Evolutionary conservation across 176 grass and related monocot genomes (phyloP).

Genomic region (Eragrostis nindensis): DNA sequence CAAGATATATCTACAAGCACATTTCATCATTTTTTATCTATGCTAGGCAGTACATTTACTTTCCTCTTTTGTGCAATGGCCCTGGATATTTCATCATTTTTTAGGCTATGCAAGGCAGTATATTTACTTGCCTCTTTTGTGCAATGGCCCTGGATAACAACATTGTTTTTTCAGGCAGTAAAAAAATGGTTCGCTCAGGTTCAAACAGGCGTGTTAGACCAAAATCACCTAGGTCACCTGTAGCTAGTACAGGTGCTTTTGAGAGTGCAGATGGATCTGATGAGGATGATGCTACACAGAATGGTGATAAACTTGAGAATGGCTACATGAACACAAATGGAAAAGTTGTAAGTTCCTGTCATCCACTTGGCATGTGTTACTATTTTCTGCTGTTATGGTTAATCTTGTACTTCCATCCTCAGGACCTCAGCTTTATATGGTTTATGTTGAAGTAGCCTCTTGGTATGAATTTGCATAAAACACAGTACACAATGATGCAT

Average conservation of each 20-base stretch:
- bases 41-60: conserved; percentile 21
- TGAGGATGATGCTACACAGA: conserved; percentile 50
- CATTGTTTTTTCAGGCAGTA: conserved; percentile 53
- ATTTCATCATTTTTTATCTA: conserved; percentile 24
- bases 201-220: conserved; percentile 64
- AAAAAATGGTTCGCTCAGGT: conserved; percentile 42
- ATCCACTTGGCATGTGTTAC: conserved; percentile 9
- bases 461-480: conserved; percentile 23
- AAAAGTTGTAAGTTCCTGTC: conserved; percentile 58
- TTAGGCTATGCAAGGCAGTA: conserved; percentile 32
- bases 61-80: neutral
- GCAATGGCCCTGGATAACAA: conserved; percentile 27
- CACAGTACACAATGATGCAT: neutral
- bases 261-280: conserved; percentile 69
- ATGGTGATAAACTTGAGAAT: conserved; percentile 66
- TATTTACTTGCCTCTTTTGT: neutral
- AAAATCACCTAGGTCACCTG: conserved; percentile 82
- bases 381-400: conserved; percentile 26
- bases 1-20: neutral
- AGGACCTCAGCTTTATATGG: neutral
- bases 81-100: conserved; percentile 26
- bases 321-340: conserved; percentile 62
- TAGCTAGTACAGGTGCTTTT: conserved; percentile 60
- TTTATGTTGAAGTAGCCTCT: conserved; percentile 10
- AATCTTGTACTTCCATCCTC: neutral